Percentiles rank a stretch among this genome's conserved stretches.
phyloP scores from a whole-genome alignment of 2,329 filamentous ascomycete genomes.

The Fusarium solani-melongenae region DNA sequence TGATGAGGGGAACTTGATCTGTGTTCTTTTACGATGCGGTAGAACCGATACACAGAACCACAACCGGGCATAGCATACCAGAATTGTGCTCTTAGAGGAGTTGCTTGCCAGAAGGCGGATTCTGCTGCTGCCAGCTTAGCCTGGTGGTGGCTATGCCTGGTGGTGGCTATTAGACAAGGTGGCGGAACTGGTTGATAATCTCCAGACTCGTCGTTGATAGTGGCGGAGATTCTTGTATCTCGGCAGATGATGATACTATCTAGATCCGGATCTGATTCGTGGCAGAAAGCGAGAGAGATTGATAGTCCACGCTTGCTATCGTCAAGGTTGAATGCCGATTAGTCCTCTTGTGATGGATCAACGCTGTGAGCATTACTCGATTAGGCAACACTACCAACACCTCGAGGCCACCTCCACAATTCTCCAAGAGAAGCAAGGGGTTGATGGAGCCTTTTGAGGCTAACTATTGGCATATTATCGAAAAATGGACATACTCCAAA shows the following conservation, averaged over 20 bases:
- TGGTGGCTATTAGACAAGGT: background rate
- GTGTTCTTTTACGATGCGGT: background rate
- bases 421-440: background rate
- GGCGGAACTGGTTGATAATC: background rate
- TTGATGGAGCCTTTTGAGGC: background rate
- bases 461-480: background rate
- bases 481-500: background rate
- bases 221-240: background rate
- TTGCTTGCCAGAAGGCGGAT: background rate
- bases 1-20: background rate
- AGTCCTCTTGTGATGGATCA: background rate
- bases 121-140: background rate
- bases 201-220: background rate
- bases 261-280: rapidly evolving
- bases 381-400: background rate
- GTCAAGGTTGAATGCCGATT: background rate
- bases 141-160: background rate
- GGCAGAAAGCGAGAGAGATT: background rate
- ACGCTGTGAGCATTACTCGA: background rate
- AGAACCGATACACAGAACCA: background rate
- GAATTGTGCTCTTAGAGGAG: background rate
- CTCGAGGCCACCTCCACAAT: background rate
- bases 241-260: background rate
- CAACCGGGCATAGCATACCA: background rate
- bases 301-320: background rate